phyloP scores from a whole-genome alignment of 2,329 filamentous ascomycete genomes.

The Juglanconis sp. region DNA sequence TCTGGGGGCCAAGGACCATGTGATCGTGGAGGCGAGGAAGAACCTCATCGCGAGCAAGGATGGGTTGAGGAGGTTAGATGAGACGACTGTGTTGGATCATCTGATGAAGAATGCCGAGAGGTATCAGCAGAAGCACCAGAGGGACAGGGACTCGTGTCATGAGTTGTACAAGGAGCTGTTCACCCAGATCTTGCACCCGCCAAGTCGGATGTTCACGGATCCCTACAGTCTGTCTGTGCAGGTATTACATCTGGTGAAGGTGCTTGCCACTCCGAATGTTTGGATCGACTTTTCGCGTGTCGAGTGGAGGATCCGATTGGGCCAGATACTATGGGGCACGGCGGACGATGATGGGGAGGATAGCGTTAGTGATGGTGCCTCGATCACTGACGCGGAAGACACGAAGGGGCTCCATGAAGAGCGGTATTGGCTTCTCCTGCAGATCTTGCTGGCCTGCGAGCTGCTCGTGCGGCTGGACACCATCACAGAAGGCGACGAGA shows the following conservation, averaged over 20 bases:
- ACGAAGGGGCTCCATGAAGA: slow-evolving; percentile 55
- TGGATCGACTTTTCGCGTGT: slow-evolving; percentile 75
- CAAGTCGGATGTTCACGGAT: slow-evolving; percentile 51
- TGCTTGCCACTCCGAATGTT: slow-evolving; percentile 61
- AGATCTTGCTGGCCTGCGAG: slow-evolving; percentile 63
- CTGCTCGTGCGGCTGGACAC: slow-evolving; percentile 63
- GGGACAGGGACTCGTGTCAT: slow-evolving; percentile 46
- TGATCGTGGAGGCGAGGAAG: slow-evolving; percentile 56
- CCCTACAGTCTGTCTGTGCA: slow-evolving; percentile 66
- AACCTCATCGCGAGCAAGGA: slow-evolving; percentile 52
- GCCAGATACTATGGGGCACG: slow-evolving; percentile 67
- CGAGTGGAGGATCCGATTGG: slow-evolving; percentile 71
- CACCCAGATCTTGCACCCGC: slow-evolving; percentile 55
- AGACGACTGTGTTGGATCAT: slow-evolving; percentile 56
- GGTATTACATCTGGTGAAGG: slow-evolving; percentile 64
- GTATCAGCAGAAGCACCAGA: slow-evolving; percentile 51
- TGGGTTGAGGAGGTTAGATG: slow-evolving; percentile 53
- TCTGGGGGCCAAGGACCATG: slow-evolving; percentile 51
- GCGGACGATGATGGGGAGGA: slow-evolving; percentile 51
- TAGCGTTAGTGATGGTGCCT: slow-evolving; percentile 50
- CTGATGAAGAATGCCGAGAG: slow-evolving; percentile 54
- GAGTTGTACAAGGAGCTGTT: slow-evolving; percentile 64
- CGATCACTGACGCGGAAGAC: slow-evolving; percentile 46
- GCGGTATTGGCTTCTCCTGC: slow-evolving; percentile 64
- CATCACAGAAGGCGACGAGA: slow-evolving; percentile 58